phyloP scores from a whole-genome alignment of 345 rosid genomes.

The Diplotaxis tenuifolia region DNA sequence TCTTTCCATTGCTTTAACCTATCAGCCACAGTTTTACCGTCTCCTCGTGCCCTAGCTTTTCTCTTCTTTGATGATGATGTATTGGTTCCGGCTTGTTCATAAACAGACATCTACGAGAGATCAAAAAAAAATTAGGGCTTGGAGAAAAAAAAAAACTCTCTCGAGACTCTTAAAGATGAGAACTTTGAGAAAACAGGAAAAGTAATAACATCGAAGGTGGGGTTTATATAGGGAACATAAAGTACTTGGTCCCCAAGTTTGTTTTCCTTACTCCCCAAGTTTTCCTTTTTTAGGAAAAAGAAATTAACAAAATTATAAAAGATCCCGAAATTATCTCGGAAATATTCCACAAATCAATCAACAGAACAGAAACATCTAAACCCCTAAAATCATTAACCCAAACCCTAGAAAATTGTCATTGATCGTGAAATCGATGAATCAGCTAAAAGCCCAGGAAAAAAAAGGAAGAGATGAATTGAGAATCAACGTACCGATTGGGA shows the following conservation, averaged over 20 bases:
- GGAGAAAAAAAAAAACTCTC: not conserved
- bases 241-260: constrained; percentile 11
- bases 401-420: not conserved
- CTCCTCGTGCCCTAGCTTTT: constrained; percentile 43
- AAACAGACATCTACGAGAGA: constrained; percentile 29
- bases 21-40: constrained; percentile 50
- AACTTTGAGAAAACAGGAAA: not conserved
- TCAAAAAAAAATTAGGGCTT: not conserved
- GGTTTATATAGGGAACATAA: not conserved
- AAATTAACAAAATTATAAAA: not conserved
- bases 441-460: constrained; percentile 17
- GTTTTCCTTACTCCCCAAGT: constrained; percentile 26
- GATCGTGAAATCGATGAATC: not conserved
- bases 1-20: constrained; percentile 65
- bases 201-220: not conserved
- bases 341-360: not conserved
- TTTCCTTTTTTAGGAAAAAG: not conserved
- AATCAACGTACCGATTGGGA: constrained; percentile 2
- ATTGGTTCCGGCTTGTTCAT: constrained; percentile 11
- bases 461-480: not conserved
- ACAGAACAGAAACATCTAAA: not conserved
- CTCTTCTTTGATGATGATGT: constrained; percentile 45
- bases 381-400: constrained; percentile 5
- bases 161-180: not conserved
- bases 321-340: not conserved